These are phyloP conservation scores for Mucor sp. DNA, from an alignment of 371 early-diverging fungal genomes.

Conservation along the genomic window DNA sequence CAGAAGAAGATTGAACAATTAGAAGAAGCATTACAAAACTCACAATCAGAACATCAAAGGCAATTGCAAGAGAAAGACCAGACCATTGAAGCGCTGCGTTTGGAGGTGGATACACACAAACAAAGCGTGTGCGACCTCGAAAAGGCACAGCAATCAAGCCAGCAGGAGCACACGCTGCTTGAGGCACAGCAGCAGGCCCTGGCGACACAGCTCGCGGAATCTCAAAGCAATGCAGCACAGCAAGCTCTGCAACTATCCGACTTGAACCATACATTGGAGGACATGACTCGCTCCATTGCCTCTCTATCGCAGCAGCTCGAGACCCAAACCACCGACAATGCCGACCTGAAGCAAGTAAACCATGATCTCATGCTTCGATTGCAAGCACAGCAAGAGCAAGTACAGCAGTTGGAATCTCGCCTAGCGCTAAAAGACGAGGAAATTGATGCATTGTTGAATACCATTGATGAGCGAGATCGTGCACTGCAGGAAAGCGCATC, in stretches of 20 bases:
- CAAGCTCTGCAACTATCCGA: slow-evolving; percentile 8
- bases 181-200: slow-evolving; percentile 6
- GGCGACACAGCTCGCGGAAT: slow-evolving; percentile 6
- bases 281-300: background rate
- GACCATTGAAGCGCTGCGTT: slow-evolving; percentile 6
- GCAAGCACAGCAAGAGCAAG: background rate
- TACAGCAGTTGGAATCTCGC: slow-evolving; percentile 4
- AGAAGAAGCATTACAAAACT: slow-evolving; percentile 17
- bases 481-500: background rate
- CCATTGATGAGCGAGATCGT: slow-evolving; percentile 3
- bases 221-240: background rate
- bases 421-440: slow-evolving; percentile 7
- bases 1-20: slow-evolving; percentile 34
- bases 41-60: slow-evolving; percentile 6
- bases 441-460: slow-evolving; percentile 4
- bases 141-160: background rate
- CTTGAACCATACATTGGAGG: slow-evolving; percentile 4
- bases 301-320: slow-evolving; percentile 6
- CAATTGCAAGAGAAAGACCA: slow-evolving; percentile 24
- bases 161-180: slow-evolving; percentile 1
- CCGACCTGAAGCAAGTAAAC: background rate
- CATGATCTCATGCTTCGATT: background rate
- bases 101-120: slow-evolving; percentile 8
- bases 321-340: background rate
- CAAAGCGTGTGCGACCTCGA: slow-evolving; percentile 3